Percentiles rank a stretch among this genome's conserved stretches.
Evolutionary conservation across 1,284 basidiomycete genomes (phyloP).

Genomic region (Ganoderma lucidum): DNA sequence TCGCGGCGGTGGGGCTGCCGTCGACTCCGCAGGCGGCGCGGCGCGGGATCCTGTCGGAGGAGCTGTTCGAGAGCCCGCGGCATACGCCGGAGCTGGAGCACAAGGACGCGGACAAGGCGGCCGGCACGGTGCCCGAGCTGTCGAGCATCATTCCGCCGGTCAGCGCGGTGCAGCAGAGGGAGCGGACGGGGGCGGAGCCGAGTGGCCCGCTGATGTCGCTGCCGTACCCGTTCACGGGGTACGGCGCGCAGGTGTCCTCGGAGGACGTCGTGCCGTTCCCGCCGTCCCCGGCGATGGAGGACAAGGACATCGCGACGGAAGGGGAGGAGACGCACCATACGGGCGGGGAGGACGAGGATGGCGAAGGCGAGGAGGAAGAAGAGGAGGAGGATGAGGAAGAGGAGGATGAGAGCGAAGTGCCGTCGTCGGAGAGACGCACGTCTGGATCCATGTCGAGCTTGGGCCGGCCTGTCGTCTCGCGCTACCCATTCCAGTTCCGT

Average conservation of each 20-base stretch:
- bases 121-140: constrained; percentile 44
- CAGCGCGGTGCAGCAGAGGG: constrained; percentile 34
- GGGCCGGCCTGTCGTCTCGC: constrained; percentile 55
- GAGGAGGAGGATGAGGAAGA: constrained; percentile 49
- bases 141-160: constrained; percentile 49
- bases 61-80: constrained; percentile 65
- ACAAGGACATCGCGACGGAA: constrained; percentile 36
- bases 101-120: constrained; percentile 28
- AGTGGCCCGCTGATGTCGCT: constrained; percentile 43
- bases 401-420: constrained; percentile 54
- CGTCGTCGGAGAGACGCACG: constrained; percentile 61
- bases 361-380: constrained; percentile 40
- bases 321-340: constrained; percentile 38
- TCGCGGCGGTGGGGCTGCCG: constrained; percentile 74
- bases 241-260: constrained; percentile 63
- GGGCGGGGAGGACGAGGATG: constrained; percentile 38
- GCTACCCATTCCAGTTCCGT: too few relatives aligned
- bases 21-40: constrained; percentile 57
- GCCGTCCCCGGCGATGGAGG: constrained; percentile 55
- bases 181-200: constrained; percentile 38
- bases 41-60: constrained; percentile 62
- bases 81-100: constrained; percentile 34
- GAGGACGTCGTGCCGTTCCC: constrained; percentile 76
- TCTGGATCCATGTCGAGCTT: constrained; percentile 83
- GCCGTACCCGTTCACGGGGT: constrained; percentile 71